A percentile compares a stretch with the other conserved stretches of the same genome.
These are phyloP conservation scores for Tuber borchii DNA, from an alignment of 495 filamentous ascomycete species.

Conservation along the genomic window DNA sequence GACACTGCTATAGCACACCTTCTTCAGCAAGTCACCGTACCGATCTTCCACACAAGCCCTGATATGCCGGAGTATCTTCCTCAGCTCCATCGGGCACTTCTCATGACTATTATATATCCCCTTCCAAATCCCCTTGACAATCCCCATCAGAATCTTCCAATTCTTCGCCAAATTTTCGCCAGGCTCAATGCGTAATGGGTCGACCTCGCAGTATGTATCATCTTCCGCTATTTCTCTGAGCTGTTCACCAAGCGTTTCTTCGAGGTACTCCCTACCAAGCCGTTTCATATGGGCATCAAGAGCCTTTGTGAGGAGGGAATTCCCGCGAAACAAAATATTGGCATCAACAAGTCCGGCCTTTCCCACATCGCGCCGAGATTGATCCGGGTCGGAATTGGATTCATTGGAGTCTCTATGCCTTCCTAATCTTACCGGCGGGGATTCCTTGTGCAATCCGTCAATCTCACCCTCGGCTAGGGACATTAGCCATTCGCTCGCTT, in stretches of 20 bases:
- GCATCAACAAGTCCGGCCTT: constrained; percentile 68
- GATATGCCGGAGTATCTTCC: constrained; percentile 85
- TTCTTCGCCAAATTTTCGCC: constrained; percentile 73
- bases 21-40: constrained; percentile 89
- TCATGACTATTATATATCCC: constrained; percentile 64
- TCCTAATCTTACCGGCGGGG: constrained; percentile 45
- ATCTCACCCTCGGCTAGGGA: constrained; percentile 94
- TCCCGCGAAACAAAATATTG: constrained; percentile 91
- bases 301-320: constrained; percentile 88
- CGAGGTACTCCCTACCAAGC: constrained; percentile 85
- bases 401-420: constrained; percentile 31
- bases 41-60: constrained; percentile 90
- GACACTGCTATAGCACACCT: constrained; percentile 91
- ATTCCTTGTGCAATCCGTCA: constrained; percentile 79
- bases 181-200: constrained; percentile 67
- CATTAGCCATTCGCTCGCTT: constrained; percentile 83
- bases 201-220: constrained; percentile 90
- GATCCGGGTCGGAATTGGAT: constrained; percentile 29
- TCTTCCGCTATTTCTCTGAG: constrained; percentile 78
- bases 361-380: constrained; percentile 54
- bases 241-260: constrained; percentile 78
- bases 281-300: constrained; percentile 93
- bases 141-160: constrained; percentile 68
- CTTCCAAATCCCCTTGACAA: constrained; percentile 79
- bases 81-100: constrained; percentile 74